These are phyloP conservation scores for Neurospora discreta DNA, from an alignment of 495 filamentous ascomycete species.

Conservation along the genomic window DNA sequence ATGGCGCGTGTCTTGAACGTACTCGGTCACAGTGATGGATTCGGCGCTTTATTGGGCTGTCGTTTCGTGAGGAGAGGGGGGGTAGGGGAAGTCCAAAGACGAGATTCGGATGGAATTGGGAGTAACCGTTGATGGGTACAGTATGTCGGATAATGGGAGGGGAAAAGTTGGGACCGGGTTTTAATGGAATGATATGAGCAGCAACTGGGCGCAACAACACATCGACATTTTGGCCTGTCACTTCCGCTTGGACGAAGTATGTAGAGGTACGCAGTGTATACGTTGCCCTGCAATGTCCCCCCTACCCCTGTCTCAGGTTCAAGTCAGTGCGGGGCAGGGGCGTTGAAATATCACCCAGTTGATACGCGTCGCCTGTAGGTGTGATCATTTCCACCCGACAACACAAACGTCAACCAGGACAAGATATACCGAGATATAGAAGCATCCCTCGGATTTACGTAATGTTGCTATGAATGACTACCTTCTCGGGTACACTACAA, in stretches of 20 bases:
- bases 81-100: neutral
- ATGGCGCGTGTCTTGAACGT: slow-evolving; percentile 5
- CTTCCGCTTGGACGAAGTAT: neutral
- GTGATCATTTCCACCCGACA: neutral
- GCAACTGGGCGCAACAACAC: neutral
- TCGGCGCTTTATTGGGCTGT: neutral
- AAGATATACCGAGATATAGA: neutral
- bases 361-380: neutral
- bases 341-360: neutral
- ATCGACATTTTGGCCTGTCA: neutral
- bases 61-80: too few species aligned
- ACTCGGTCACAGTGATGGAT: neutral
- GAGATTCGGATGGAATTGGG: neutral
- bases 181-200: neutral
- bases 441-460: neutral
- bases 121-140: neutral
- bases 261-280: neutral
- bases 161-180: neutral
- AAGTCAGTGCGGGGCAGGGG: neutral
- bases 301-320: neutral
- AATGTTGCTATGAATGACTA: neutral
- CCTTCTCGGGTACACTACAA: neutral
- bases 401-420: neutral
- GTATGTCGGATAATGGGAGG: neutral
- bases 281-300: neutral